Evolutionary conservation across 2,329 filamentous ascomycete genomes (phyloP).

Genomic region (Aspergillus tubingensis): DNA sequence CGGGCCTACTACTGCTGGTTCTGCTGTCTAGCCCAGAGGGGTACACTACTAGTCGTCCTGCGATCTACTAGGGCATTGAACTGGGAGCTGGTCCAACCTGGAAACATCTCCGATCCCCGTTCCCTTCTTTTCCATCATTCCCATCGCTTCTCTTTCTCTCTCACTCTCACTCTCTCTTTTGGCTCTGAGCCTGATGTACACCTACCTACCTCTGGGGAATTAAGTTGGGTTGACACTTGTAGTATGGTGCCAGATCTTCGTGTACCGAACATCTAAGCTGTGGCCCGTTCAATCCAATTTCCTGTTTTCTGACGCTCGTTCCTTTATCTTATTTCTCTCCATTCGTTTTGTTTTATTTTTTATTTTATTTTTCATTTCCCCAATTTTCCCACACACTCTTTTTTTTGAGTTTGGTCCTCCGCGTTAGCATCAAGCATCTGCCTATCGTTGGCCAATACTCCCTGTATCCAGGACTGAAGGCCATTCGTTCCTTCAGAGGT

Average conservation of each 20-base stretch:
- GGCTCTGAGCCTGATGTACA: slow-evolving; percentile 7
- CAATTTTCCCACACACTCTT: background rate
- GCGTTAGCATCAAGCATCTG: slow-evolving; percentile 21
- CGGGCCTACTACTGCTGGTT: slow-evolving; percentile 4
- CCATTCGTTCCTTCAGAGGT: slow-evolving; percentile 19
- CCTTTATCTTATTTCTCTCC: slow-evolving; percentile 1
- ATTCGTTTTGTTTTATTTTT: background rate
- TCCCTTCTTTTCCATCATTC: slow-evolving; percentile 15
- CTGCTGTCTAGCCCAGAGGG: background rate
- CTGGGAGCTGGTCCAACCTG: slow-evolving; percentile 10
- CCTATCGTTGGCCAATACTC: slow-evolving; percentile 18
- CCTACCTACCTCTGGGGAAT: background rate
- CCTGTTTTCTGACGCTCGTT: slow-evolving; percentile 10
- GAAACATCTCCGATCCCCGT: slow-evolving; percentile 9
- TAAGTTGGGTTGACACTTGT: slow-evolving; percentile 14
- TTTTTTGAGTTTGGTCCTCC: slow-evolving; percentile 17
- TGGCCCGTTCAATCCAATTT: slow-evolving; percentile 17
- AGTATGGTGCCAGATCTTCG: slow-evolving; percentile 21
- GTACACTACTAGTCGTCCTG: background rate
- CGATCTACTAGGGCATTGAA: slow-evolving; percentile 10
- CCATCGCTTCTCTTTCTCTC: slow-evolving; percentile 5
- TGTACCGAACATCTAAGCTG: slow-evolving; percentile 19
- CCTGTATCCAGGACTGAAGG: slow-evolving; percentile 17
- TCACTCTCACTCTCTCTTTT: slow-evolving; percentile 2
- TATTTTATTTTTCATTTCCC: background rate